Evolutionary conservation across 352 stramenopile genomes (phyloP), one percentile per base, ranked within the genome.

Genomic region (Globisporangium paddicum): DNA sequence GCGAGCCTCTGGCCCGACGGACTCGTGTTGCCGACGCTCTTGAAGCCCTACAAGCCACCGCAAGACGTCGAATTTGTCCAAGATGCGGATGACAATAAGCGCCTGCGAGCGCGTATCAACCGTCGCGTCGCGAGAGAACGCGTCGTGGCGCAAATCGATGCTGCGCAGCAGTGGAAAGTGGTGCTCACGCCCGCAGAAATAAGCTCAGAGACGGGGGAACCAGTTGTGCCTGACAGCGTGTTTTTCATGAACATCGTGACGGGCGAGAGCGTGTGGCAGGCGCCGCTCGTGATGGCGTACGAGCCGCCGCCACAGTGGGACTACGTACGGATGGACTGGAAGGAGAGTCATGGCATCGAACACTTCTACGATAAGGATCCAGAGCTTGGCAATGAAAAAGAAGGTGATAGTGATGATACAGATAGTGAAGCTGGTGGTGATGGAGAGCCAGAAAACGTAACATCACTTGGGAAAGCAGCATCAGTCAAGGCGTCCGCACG

Each of bases 201-300:
- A 23, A 55, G 46, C 2, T 19, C 59, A 10, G 55, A 67, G 26
- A 58, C 34, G 5, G 49, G 34, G 3, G 58, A 61, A 4, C n/a
- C n/a, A n/a, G 28, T 28, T 14, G 45, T 13, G 2, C 34, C 59
- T 2, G 64, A 76, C 3, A 64, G 76, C 45, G 64, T 68, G 32
- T 93, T 88, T 49, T 93, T 73, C 58, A 67, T 66, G 16, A 87
- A 93, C 54, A 45, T 40, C 9, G n/a, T 55, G 14, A 93, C 82
- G 2, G 75, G 75, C 1, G 69, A 82, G 42, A 89, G 69, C 45
- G 63, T 65, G 9, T 90, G 80, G 82, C 70, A 89, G 2, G 49
- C 65, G 8, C 82, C 82, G 1, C 52, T 75, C 1, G 76, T 58
- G 1, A 89, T 90, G 69, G 54, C 69, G 19, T 93, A 81, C 47